Percentiles rank a stretch among this genome's conserved stretches.
These are phyloP conservation scores for Cryptococcus maquisensis DNA, from an alignment of 1,284 basidiomycete species.

Conservation along the genomic window DNA sequence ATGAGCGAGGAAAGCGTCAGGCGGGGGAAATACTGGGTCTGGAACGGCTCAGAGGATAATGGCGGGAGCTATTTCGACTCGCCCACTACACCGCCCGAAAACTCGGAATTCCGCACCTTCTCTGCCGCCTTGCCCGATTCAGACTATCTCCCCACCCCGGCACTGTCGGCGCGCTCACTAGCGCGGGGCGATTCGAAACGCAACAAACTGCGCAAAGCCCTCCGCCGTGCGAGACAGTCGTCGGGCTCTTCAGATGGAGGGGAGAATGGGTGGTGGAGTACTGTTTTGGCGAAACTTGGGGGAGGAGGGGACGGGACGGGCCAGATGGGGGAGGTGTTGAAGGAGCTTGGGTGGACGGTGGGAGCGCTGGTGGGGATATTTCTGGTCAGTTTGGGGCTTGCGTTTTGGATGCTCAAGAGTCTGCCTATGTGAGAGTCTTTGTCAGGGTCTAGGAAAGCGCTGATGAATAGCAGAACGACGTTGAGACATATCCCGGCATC, in stretches of 20 bases:
- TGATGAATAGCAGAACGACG: slow-evolving; percentile 25
- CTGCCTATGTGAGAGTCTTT: slow-evolving; percentile 46
- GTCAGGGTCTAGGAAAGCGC: background rate
- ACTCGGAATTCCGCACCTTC: slow-evolving; percentile 6
- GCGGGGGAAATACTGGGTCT: slow-evolving; percentile 30
- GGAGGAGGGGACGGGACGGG: slow-evolving; percentile 24
- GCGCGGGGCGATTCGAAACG: slow-evolving; percentile 18
- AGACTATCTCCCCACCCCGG: slow-evolving; percentile 43
- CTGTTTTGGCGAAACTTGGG: slow-evolving; percentile 9
- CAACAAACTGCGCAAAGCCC: slow-evolving; percentile 7
- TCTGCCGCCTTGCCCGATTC: background rate
- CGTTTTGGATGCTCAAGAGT: slow-evolving; percentile 37
- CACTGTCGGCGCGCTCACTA: slow-evolving; percentile 40
- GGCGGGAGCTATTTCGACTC: slow-evolving; percentile 31
- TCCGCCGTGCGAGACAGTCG: background rate
- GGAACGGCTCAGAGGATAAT: slow-evolving; percentile 18
- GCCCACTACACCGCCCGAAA: slow-evolving; percentile 33
- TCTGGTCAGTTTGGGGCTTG: slow-evolving; percentile 39
- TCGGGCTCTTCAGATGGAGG: background rate
- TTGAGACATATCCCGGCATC: slow-evolving; percentile 47
- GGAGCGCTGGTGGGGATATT: slow-evolving; percentile 39
- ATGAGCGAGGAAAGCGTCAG: slow-evolving; percentile 14
- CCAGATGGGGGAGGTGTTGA: slow-evolving; percentile 41
- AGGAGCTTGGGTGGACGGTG: slow-evolving; percentile 47
- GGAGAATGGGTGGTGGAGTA: slow-evolving; percentile 19